Evolutionary conservation across 176 grass and related monocot species (phyloP).

Genomic region (Alopecurus myosuroides): DNA sequence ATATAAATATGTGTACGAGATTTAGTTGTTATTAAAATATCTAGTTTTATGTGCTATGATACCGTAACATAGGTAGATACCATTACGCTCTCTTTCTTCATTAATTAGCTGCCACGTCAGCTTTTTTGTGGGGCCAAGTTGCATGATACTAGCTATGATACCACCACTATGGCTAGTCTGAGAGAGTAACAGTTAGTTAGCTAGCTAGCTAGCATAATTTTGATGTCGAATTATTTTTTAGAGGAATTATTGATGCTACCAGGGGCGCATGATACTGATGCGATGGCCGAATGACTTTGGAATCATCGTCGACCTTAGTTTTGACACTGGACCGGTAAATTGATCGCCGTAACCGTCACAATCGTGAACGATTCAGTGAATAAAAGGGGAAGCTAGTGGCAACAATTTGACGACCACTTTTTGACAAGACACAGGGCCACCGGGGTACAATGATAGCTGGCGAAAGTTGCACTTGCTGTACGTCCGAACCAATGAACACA

Average conservation of each 20-base stretch:
- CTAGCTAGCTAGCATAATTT: too few relatives aligned
- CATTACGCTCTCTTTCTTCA: too few relatives aligned
- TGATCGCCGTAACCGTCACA: slow-evolving; percentile 5
- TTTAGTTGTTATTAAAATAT: too few relatives aligned
- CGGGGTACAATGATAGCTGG: background rate
- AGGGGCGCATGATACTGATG: background rate
- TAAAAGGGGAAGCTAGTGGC: background rate
- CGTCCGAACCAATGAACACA: background rate
- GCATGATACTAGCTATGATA: too few relatives aligned
- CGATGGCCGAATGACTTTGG: slow-evolving; percentile 28
- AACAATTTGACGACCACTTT: slow-evolving; percentile 2
- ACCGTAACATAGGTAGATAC: too few relatives aligned
- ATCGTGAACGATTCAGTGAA: background rate
- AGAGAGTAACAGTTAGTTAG: too few relatives aligned
- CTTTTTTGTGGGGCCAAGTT: too few relatives aligned
- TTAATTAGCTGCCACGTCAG: too few relatives aligned
- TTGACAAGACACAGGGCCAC: slow-evolving; percentile 22
- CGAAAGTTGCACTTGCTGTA: background rate
- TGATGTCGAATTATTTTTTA: too few relatives aligned
- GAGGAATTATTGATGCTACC: slow-evolving; percentile 21
- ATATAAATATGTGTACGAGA: too few relatives aligned
- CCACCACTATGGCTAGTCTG: too few relatives aligned
- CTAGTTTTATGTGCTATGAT: too few relatives aligned
- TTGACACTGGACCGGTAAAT: background rate
- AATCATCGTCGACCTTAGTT: slow-evolving; percentile 9